Percentiles rank a stretch among this genome's conserved stretches.
These are phyloP conservation scores for Stagonosporopsis rhizophila DNA, from an alignment of 2,329 filamentous ascomycete species.

Conservation along the genomic window DNA sequence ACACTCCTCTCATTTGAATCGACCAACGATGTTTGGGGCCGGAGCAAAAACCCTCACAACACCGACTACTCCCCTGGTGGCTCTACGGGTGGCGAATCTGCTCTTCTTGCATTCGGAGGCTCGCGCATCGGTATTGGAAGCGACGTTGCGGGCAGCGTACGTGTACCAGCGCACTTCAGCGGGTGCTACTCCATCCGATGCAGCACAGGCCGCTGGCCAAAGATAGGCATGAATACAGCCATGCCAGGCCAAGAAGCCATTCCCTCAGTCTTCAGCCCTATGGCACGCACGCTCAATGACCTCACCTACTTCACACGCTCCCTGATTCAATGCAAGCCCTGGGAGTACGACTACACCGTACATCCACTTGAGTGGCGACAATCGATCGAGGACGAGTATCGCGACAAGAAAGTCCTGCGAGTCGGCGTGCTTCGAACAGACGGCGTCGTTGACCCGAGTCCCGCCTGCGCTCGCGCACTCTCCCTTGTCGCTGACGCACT, in stretches of 20 bases:
- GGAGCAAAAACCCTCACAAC: constrained; percentile 82
- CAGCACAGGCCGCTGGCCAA: constrained; percentile 89
- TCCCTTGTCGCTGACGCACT: constrained; percentile 74
- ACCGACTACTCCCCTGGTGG: constrained; percentile 85
- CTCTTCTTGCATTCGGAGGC: constrained; percentile 79
- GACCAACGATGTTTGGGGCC: constrained; percentile 80
- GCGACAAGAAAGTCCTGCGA: constrained; percentile 68
- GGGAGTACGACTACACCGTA: constrained; percentile 86
- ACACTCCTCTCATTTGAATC: constrained; percentile 88
- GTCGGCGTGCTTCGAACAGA: constrained; percentile 82
- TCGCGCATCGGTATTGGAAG: constrained; percentile 89
- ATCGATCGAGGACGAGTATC: constrained; percentile 65
- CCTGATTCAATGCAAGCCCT: constrained; percentile 81
- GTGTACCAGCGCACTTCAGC: constrained; percentile 85
- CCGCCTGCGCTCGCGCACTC: constrained; percentile 80
- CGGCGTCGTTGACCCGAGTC: constrained; percentile 83
- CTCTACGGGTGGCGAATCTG: constrained; percentile 84
- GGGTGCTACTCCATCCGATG: constrained; percentile 88
- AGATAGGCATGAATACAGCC: constrained; percentile 80
- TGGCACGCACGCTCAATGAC: constrained; percentile 85
- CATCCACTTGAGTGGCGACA: constrained; percentile 83
- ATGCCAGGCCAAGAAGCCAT: constrained; percentile 95
- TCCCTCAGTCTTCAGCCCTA: constrained; percentile 87
- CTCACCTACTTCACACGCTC: constrained; percentile 82
- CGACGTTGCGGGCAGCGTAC: constrained; percentile 88